These are phyloP conservation scores for Poronia punctata DNA, from an alignment of 495 filamentous ascomycete species.

Conservation along the genomic window DNA sequence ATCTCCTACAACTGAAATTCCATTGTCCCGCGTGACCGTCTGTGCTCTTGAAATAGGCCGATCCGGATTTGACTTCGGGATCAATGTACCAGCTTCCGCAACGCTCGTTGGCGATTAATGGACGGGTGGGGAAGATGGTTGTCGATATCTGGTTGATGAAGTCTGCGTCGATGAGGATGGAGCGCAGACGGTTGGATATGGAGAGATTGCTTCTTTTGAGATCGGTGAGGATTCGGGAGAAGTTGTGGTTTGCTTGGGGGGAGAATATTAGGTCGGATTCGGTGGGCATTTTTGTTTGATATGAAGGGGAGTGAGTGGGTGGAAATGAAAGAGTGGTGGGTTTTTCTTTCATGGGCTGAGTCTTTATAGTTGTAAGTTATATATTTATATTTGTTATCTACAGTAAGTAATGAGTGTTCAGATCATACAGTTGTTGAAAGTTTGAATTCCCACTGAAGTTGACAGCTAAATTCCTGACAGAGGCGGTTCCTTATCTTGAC, in stretches of 20 bases:
- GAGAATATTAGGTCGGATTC: conserved; percentile 44
- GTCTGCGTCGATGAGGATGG: conserved; percentile 59
- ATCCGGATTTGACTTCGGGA: conserved; percentile 55
- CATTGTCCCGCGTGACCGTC: conserved; percentile 89
- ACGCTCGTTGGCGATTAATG: conserved; percentile 85
- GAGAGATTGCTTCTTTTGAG: conserved; percentile 71
- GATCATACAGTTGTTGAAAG: too few relatives aligned
- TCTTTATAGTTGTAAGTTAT: too few relatives aligned
- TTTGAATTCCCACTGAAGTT: too few relatives aligned
- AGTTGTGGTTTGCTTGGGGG: conserved; percentile 45
- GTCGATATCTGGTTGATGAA: conserved; percentile 60
- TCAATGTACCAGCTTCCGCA: conserved; percentile 95
- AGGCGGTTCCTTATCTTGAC: too few relatives aligned
- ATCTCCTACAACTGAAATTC: conserved; percentile 74
- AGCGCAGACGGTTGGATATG: conserved; percentile 69
- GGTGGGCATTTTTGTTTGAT: too few relatives aligned
- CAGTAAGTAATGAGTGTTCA: too few relatives aligned
- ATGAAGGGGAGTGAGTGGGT: too few relatives aligned
- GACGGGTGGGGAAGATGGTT: conserved; percentile 48
- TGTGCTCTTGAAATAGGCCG: conserved; percentile 95
- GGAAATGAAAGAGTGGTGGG: too few relatives aligned
- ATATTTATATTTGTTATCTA: too few relatives aligned
- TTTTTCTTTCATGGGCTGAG: too few relatives aligned
- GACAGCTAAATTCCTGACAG: too few relatives aligned
- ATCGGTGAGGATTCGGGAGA: conserved; percentile 46